Conservation (phyloP, 1,284 basidiomycete species). For the Microbotryum saponariae region DNA sequence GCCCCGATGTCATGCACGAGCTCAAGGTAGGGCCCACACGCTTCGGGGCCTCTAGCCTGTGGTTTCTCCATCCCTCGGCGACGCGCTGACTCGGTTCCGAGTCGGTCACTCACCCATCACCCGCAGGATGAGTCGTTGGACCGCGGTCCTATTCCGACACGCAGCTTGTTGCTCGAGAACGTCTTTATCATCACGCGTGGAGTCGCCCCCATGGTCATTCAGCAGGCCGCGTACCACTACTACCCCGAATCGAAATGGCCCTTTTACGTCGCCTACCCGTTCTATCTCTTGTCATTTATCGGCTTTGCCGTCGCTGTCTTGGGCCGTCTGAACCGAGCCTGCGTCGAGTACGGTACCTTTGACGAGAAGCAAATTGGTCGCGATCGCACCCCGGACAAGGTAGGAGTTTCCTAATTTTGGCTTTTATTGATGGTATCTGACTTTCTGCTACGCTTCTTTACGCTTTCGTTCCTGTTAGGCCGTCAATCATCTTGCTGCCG, state of each 20-base stretch:
- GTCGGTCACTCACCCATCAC: no score
- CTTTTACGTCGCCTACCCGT: slow-evolving; percentile 9
- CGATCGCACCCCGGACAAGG: slow-evolving; percentile 2
- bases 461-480: neutral
- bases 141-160: slow-evolving; percentile 11
- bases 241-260: slow-evolving; percentile 19
- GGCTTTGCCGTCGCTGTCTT: slow-evolving; percentile 11
- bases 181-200: slow-evolving; percentile 11
- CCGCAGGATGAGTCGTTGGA: slow-evolving; percentile 11
- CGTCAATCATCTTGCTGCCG: neutral
- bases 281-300: slow-evolving; percentile 10
- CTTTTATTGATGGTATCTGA: no score
- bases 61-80: no score
- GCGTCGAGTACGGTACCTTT: slow-evolving; percentile 2
- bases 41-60: no score
- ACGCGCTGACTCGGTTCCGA: no score
- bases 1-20: slow-evolving; percentile 17
- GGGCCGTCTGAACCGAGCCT: slow-evolving; percentile 7
- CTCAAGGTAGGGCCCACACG: neutral
- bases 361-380: slow-evolving; percentile 3
- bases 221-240: neutral
- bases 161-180: slow-evolving; percentile 12
- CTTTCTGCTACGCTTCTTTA: neutral
- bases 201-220: slow-evolving; percentile 10
- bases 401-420: neutral